Base-by-base conservation (phyloP, 2,329 filamentous ascomycete species). In the Exophiala sp. region DNA sequence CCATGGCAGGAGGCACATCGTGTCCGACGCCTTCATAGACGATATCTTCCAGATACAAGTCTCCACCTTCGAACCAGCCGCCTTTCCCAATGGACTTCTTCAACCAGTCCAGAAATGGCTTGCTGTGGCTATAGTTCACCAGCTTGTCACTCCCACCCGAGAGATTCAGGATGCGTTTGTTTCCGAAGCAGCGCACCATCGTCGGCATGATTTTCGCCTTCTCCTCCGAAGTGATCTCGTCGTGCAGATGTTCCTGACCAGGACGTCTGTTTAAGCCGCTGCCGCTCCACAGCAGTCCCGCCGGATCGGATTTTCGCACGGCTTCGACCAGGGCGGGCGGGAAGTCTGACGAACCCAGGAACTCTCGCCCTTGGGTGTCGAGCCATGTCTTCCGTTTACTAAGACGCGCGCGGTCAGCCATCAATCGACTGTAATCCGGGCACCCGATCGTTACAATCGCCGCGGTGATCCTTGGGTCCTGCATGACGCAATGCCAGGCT, bases 361-460 rank as follows among this genome's bases (percentile, higher is more conserved):
- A 95, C 0, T 78, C 71, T 0, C 75, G 70, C 0, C 85, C 85
- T 0, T 78, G 76, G 0, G 78, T 76, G 12, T 80, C 74, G 10
- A 78, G 76, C 1, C 75, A 69, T 0, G 78, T 80, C 71, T 80
- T 89, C 9, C 87, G 74, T 64, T 86, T 89, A 0, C 86, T 87
- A 35, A 85, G 75, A 4, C 81, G 76, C 0, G 92, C 92, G 9
- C 94, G 88, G 63, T 92, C 85, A 7, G 76, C 78, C 83, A 97
- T 87, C 12, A 97, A 75, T 69, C 88, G 78, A 59, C 85, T 82
- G 65, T 89, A 96, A 71, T 99, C 92, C 1, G 91, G 90, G 69
- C 91, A 96, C 1, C 92, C 94, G 49, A 97, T 88, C 20, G 96
- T 80, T 2, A 88, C 78, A 6, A 95, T 84, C 1, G 82, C 91